Evolutionary conservation across 2,329 filamentous ascomycete genomes (phyloP), one percentile per base, ranked within the genome.

Genomic region (Ilyonectria destructans): DNA sequence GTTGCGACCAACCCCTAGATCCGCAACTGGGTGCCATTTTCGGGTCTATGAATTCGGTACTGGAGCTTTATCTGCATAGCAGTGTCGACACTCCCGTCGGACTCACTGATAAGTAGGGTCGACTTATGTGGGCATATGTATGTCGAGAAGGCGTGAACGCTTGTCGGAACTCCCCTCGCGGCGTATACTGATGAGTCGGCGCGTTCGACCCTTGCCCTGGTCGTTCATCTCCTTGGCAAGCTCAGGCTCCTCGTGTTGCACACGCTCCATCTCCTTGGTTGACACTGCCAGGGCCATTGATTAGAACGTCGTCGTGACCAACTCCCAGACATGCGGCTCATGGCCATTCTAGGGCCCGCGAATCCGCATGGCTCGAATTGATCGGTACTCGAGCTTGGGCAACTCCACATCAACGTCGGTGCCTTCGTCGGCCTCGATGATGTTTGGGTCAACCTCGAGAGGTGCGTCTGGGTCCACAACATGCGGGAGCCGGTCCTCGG

Each of bases 251-350:
- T 92, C 88, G 15, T 84, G 83, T 62, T 84, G 77, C 21, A 90
- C 78, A 26, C 88, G 87, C 59, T 87, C 85, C 69, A 89, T 85
- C 79, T 93, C 90, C 58, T 85, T 85, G 48, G 84, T 84, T 17
- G 91, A 89, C n/a, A n/a, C n/a, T n/a, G n/a, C n/a, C n/a, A 51
- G 29, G 13, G 23, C 40, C n/a, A n/a, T n/a, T n/a, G 23, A 62
- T 71, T 49, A 70, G 35, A 59, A 62, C 19, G 64, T 54, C 66
- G 65, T 67, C 43, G 70, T 56, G 58, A 72, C 54, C 63, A 75
- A 62, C 29, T 71, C 65, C 73, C 73, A 74, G 63, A 43, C 65
- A 59, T 65, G 62, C 40, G 59, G 58, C 63, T 72, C 71, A 59
- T 69, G 69, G 57, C 74, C 74, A 67, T 66, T 67, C 74, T 76